Conservation (phyloP, 2,329 filamentous ascomycete genomes). For the Paecilomyces dactylethromorphus region DNA sequence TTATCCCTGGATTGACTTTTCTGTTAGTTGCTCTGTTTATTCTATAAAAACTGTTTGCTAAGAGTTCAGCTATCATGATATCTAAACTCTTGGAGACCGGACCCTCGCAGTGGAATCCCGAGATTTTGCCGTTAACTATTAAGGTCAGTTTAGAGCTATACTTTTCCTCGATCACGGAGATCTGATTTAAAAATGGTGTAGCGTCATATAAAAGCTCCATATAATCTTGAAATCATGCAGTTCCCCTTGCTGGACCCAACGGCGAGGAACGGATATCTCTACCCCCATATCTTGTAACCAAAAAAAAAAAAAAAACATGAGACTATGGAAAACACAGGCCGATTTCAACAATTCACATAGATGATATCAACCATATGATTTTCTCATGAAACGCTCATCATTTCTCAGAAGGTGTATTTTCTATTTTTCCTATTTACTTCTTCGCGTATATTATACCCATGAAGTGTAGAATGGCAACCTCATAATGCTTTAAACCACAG, state of each 20-base stretch:
- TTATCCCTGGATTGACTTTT: neutral
- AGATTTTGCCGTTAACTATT: neutral
- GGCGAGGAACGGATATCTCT: neutral
- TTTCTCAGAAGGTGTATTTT: neutral
- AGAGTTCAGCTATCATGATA: neutral
- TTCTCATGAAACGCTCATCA: neutral
- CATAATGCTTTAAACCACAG: neutral
- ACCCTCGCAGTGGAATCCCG: neutral
- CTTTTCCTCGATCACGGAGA: neutral
- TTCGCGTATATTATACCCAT: neutral
- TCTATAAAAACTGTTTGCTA: neutral
- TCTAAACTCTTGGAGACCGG: neutral
- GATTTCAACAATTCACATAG: neutral
- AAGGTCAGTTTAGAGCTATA: neutral
- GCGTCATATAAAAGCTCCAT: neutral
- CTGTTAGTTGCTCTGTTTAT: neutral
- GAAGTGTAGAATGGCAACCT: neutral
- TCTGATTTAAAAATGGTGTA: neutral
- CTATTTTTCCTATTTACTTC: neutral
- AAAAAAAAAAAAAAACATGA: too few species aligned
- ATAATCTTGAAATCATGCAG: neutral
- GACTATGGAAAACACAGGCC: neutral
- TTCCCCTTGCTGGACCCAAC: neutral
- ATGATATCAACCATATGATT: neutral
- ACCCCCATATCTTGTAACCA: neutral